Conservation (phyloP, 164 flowering plant species). For the Chloranthus sessilifolius region DNA sequence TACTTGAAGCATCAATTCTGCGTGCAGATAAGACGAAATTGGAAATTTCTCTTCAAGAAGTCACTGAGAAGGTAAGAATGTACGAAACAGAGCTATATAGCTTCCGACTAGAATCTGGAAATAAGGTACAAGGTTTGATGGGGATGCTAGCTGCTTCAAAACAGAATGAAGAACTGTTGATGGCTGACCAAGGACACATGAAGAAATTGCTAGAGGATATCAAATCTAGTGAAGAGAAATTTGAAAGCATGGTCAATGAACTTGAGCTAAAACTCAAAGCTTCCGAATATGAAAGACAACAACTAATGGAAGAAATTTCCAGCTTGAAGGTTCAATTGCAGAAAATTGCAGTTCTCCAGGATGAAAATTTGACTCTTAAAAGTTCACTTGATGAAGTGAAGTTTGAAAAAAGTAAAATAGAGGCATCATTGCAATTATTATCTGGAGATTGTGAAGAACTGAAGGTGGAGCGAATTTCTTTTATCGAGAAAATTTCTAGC, state of each 20-base stretch:
- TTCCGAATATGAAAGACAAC: constrained; percentile 52
- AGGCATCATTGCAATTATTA: constrained; percentile 30
- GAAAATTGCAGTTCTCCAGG: constrained; percentile 31
- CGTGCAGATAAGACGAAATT: constrained; percentile 45
- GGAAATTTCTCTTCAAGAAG: constrained; percentile 41
- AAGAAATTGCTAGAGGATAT: constrained; percentile 36
- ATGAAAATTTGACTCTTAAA: constrained; percentile 43
- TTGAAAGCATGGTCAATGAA: constrained; percentile 26
- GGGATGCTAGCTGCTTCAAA: constrained; percentile 37
- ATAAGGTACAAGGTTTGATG: constrained; percentile 35
- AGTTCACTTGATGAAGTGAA: constrained; percentile 31
- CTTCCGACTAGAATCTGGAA: constrained; percentile 34
- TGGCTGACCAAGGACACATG: constrained; percentile 38
- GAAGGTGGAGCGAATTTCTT: constrained; percentile 45
- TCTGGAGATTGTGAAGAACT: constrained; percentile 41
- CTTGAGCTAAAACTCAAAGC: constrained; percentile 59
- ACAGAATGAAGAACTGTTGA: constrained; percentile 33
- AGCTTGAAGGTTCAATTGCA: constrained; percentile 50
- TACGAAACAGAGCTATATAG: constrained; percentile 33
- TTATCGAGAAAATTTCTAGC: constrained; percentile 39
- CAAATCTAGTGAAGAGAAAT: constrained; percentile 47
- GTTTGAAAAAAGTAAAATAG: constrained; percentile 49
- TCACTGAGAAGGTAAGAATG: constrained; percentile 22
- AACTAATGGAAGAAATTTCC: constrained; percentile 39
- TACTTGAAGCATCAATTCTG: constrained; percentile 40